A percentile compares a stretch with the other conserved stretches of the same genome.
Evolutionary conservation across 345 rosid genomes (phyloP).

Genomic region (Pugionium cornutum): DNA sequence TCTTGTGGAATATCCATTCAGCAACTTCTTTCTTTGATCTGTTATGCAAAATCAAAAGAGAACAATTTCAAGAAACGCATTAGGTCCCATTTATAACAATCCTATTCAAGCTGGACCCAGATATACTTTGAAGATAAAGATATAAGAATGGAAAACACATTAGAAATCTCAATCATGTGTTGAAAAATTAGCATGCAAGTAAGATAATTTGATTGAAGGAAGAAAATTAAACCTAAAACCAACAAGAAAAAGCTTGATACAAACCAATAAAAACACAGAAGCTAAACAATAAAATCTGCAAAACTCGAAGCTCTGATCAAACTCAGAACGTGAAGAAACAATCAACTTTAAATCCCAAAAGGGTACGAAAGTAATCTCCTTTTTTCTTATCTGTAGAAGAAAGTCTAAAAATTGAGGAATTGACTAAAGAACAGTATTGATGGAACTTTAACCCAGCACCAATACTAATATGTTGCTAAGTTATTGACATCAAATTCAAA

Average conservation of each 20-base stretch:
- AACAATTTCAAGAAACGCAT: neutral
- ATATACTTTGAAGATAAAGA: neutral
- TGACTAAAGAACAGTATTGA: slow-evolving; percentile 25
- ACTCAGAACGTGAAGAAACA: neutral
- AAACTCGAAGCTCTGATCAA: slow-evolving; percentile 10
- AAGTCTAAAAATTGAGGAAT: slow-evolving; percentile 20
- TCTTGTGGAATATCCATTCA: slow-evolving; percentile 42
- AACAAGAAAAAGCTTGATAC: slow-evolving; percentile 28
- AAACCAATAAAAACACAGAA: neutral
- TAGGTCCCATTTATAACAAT: neutral
- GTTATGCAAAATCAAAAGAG: slow-evolving; percentile 1
- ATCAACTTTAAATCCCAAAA: slow-evolving; percentile 19
- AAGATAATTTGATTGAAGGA: neutral
- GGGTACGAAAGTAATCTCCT: slow-evolving; percentile 2
- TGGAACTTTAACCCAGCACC: neutral
- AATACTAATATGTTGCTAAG: neutral
- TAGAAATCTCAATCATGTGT: slow-evolving; percentile 28
- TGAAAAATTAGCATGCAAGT: slow-evolving; percentile 35
- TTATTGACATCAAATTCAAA: slow-evolving; percentile 5
- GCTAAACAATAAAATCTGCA: slow-evolving; percentile 7
- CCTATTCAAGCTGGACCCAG: slow-evolving; percentile 1
- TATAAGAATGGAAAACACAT: slow-evolving; percentile 17
- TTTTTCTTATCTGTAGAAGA: neutral
- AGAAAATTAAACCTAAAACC: neutral
- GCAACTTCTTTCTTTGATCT: slow-evolving; percentile 32